Evolutionary conservation across 495 filamentous ascomycete genomes (phyloP), one percentile per base, ranked within the genome.

Genomic region (Hypoxylon rickii): DNA sequence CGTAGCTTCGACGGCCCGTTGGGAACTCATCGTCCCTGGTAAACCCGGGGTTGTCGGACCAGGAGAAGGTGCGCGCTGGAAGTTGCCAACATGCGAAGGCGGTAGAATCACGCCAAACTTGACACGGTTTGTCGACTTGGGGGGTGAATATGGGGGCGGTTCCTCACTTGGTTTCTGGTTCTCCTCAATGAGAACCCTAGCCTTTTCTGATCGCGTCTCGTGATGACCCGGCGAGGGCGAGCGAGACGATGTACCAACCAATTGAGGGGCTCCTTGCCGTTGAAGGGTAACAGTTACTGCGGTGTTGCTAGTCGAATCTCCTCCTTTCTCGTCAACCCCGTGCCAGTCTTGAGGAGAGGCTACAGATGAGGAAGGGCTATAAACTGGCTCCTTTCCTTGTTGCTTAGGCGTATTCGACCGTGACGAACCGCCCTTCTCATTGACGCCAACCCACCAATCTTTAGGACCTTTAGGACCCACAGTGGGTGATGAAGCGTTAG

Each of bases 21-120:
- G 76, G 0, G 76, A 76, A 10, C 73, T 76, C 73, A 78, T 78
- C 3, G 75, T 76, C 12, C 68, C 66, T 7, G 74, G 51, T n/a
- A 76, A 32, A 1, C 70, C 70, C 1, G 72, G 70, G 1, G 74
- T 73, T 10, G 73, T 56, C 3, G 73, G 74, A 0, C 74, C 72
- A 0, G 76, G 76, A 18, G 76, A 77, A 0, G 74, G 75, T n/a
- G 76, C 69, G 24, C 69, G 72, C 47, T 74, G 65, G 16, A 64
- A 21, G 54, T 55, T 67, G 21, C 71, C 50, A 0, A 63, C 63
- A 24, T 75, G 68, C 7, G 61, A 57, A 1, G 72, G 66, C 10
- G 74, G 75, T 33, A 75, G 67, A 31, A 76, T 65, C 3, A 69
- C 70, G 11, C 68, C 70, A 49, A 73, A 76, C 8, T 73, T 72